Evolutionary conservation across 108 stramenopile genomes (phyloP), one percentile per base, ranked within the genome.

Genomic region (Nitzschia inconspicua): DNA sequence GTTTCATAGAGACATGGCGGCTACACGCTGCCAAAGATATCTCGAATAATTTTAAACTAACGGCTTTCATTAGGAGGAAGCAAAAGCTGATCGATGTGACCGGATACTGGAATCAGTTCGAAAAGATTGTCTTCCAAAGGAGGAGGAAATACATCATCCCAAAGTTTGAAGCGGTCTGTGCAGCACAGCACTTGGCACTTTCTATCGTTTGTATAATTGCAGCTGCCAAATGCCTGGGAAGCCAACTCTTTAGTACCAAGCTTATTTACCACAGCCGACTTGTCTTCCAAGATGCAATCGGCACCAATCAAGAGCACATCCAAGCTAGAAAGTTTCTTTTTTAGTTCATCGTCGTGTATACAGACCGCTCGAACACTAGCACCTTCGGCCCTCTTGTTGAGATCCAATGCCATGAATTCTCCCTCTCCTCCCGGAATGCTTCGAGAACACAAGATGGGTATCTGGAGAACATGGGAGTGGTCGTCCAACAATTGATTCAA

Each of bases 391-490:
- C n/a, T n/a, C n/a, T n/a, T n/a, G 32, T 36, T 56, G 35, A 66
- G 48, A 60, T 80, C 79, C 24, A 34, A 24, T 6, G 79, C 79
- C 79, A 80, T 76, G 26, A 80, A 55, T 31, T 55, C 67, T 35
- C 79, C 79, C 62, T 80, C 79, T 26, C 65, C 49, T 20, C 79
- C 79, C 26, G 79, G 79, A 42, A 49, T 63, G 30, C 70, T 72
- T 43, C 70, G 60, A 31, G 68, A 56, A 31, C 79, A 80, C 2
- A 76, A 36, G 30, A 80, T 52, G n/a, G n/a, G n/a, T n/a, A n/a
- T n/a, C n/a, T n/a, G n/a, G n/a, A n/a, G n/a, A n/a, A n/a, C n/a
- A n/a, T n/a, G n/a, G 39, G 36, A 26, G 29, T 11, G 2, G 20
- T 19, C 23, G 20, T 68, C 64, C 35, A 57, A 18, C 13, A 78